Evolutionary conservation across 257 asterid species (phyloP).

Genomic region (Mitragyna speciosa): DNA sequence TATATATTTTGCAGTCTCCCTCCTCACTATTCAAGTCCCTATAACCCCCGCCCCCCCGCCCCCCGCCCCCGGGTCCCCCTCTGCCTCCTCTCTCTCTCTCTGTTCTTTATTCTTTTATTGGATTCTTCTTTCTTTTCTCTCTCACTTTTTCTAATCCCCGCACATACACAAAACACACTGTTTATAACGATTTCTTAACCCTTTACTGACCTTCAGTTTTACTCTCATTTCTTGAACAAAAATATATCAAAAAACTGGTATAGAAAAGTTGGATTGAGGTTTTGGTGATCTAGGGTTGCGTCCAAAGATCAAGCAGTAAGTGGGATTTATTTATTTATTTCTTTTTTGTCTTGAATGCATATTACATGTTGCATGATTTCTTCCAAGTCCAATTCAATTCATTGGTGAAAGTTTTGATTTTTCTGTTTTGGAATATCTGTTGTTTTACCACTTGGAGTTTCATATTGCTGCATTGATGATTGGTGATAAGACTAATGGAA

Average conservation of each 20-base stretch:
- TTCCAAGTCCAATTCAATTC: not conserved
- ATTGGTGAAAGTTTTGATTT: not conserved
- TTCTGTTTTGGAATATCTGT: not conserved
- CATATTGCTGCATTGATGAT: not conserved
- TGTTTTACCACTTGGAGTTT: not conserved
- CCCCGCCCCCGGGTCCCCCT: constrained; percentile 7
- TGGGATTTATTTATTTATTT: constrained; percentile 13
- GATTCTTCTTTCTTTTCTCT: not conserved
- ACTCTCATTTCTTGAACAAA: not conserved
- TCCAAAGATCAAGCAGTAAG: constrained; percentile 36
- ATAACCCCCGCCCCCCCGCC: not conserved
- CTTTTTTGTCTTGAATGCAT: not conserved
- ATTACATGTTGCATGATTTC: not conserved
- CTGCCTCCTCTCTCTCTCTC: constrained; percentile 8
- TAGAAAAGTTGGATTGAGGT: constrained; percentile 11
- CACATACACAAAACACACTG: not conserved
- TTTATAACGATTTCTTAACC: not conserved
- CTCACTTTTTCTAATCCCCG: not conserved
- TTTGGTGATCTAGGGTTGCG: constrained; percentile 29
- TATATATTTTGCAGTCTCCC: not conserved
- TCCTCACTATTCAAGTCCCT: constrained; percentile 26
- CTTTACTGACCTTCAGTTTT: not conserved
- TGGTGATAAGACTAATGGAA: not conserved
- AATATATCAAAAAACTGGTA: not conserved
- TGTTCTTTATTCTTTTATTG: not conserved